Evolutionary conservation across 176 grass and related monocot species (phyloP).

Genomic region (Cenchrus americanus): DNA sequence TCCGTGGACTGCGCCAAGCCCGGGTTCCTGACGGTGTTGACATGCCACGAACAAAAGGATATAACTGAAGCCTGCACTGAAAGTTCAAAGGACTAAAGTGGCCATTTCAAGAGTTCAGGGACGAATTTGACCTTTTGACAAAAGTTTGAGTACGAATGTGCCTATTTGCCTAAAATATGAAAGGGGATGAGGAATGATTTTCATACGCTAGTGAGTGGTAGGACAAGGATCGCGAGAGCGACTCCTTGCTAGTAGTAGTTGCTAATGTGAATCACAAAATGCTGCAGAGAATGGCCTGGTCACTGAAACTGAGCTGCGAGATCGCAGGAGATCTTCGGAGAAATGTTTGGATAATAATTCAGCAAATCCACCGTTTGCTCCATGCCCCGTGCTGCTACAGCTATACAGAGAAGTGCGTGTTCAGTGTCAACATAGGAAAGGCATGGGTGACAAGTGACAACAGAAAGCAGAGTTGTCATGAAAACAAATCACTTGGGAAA

Average conservation of each 20-base stretch:
- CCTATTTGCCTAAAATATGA: too few relatives aligned
- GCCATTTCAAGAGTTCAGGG: too few relatives aligned
- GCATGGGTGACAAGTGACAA: neutral
- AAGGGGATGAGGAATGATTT: neutral
- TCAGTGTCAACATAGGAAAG: neutral
- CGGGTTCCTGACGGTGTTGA: too few relatives aligned
- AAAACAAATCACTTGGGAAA: neutral
- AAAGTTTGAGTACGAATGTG: too few relatives aligned
- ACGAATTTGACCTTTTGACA: too few relatives aligned
- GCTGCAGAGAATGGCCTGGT: neutral
- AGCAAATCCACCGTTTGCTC: neutral
- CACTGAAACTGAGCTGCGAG: neutral
- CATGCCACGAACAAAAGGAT: too few relatives aligned
- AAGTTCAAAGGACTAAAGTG: too few relatives aligned
- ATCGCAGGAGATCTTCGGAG: neutral
- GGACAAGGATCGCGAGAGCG: slow-evolving; percentile 12
- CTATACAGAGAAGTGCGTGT: neutral
- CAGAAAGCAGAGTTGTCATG: neutral
- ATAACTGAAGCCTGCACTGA: too few relatives aligned
- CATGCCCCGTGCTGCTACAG: neutral
- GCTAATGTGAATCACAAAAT: neutral
- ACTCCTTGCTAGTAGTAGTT: neutral
- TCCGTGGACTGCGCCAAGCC: too few relatives aligned
- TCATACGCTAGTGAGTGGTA: neutral
- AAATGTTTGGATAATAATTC: neutral